These are phyloP conservation scores for Pseudogymnoascus sp. DNA, from an alignment of 2,329 filamentous ascomycete species.

Conservation along the genomic window DNA sequence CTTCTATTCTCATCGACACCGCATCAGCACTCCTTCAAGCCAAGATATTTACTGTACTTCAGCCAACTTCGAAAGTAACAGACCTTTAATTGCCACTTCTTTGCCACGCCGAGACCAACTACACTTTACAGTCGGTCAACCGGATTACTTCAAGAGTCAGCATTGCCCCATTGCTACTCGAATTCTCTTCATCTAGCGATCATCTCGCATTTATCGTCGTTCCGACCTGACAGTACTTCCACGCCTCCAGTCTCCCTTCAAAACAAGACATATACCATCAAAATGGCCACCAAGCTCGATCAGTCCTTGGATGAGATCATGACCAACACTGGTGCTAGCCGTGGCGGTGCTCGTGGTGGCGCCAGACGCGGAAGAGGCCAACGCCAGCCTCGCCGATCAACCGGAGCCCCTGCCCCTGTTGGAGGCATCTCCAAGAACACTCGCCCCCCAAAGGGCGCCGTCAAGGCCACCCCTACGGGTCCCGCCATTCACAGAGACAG, in stretches of 20 bases:
- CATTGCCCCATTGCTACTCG: slow-evolving; percentile 20
- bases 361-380: slow-evolving; percentile 38
- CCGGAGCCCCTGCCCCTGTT: slow-evolving; percentile 54
- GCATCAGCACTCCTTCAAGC: slow-evolving; percentile 4
- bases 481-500: slow-evolving; percentile 62
- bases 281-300: slow-evolving; percentile 91
- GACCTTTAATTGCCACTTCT: slow-evolving; percentile 21
- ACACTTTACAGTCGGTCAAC: slow-evolving; percentile 20
- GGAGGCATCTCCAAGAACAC: slow-evolving; percentile 78
- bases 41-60: slow-evolving; percentile 5
- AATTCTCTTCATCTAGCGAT: slow-evolving; percentile 21
- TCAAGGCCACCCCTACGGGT: slow-evolving; percentile 58
- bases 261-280: slow-evolving; percentile 29
- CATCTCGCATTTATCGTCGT: slow-evolving; percentile 20
- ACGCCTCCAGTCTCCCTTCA: slow-evolving; percentile 19
- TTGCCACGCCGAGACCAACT: slow-evolving; percentile 21
- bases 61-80: slow-evolving; percentile 13
- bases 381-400: slow-evolving; percentile 31
- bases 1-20: slow-evolving; percentile 6
- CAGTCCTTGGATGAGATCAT: slow-evolving; percentile 97
- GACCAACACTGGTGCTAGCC: slow-evolving; percentile 43
- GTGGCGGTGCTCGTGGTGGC: slow-evolving; percentile 23
- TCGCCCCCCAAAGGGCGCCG: slow-evolving; percentile 50
- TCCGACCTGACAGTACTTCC: slow-evolving; percentile 26
- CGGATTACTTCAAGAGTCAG: slow-evolving; percentile 23